phyloP scores from a whole-genome alignment of 257 asterid genomes.

The Forsythia suspensa region DNA sequence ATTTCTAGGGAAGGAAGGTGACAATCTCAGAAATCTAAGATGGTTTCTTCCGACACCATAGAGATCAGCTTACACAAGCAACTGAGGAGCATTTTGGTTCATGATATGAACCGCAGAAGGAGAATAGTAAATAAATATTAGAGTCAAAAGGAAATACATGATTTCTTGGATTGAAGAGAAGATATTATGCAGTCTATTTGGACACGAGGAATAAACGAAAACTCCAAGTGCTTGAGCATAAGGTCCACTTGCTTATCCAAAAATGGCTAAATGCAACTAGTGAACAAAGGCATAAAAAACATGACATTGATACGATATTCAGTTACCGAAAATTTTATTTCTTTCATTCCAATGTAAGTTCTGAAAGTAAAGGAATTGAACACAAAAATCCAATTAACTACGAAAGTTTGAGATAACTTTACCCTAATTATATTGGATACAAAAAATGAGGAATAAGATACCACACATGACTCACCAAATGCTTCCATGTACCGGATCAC shows the following conservation, averaged over 20 bases:
- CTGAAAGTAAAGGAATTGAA: neutral
- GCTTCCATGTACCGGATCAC: constrained; percentile 91
- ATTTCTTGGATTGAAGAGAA: neutral
- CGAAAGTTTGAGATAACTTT: constrained; percentile 8
- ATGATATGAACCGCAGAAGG: too few relatives aligned
- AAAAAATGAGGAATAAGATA: constrained; percentile 18
- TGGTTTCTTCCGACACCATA: constrained; percentile 4
- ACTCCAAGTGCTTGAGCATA: neutral
- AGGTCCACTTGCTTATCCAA: neutral
- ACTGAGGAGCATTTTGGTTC: neutral
- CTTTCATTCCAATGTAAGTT: constrained; percentile 7
- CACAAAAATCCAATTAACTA: neutral
- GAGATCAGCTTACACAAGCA: neutral
- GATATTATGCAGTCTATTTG: neutral
- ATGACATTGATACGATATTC: neutral
- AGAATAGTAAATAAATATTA: too few relatives aligned
- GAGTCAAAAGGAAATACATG: neutral
- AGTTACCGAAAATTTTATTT: neutral
- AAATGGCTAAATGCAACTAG: neutral
- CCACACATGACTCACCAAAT: constrained; percentile 60
- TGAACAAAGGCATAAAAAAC: neutral
- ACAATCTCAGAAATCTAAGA: neutral
- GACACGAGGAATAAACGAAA: neutral
- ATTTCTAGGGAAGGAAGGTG: neutral
- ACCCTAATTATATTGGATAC: neutral